phyloP scores from a whole-genome alignment of 2,329 filamentous ascomycete species.

The Niveomyces coronatus region DNA sequence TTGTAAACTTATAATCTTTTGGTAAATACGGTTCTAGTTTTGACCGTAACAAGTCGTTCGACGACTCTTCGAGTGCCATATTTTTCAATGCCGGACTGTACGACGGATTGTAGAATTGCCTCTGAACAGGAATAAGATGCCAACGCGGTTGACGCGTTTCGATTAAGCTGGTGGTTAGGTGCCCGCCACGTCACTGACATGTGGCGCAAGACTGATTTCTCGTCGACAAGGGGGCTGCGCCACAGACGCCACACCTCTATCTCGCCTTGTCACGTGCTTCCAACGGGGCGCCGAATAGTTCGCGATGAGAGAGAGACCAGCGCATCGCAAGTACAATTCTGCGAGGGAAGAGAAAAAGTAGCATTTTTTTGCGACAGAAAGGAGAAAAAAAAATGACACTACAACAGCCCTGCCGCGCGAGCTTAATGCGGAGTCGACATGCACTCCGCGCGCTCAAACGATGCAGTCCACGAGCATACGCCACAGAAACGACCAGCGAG shows the following conservation, averaged over 20 bases:
- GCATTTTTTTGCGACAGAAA: too few relatives aligned
- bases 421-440: slow-evolving; percentile 5
- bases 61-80: neutral
- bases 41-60: slow-evolving; percentile 1
- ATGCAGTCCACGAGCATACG: too few relatives aligned
- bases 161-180: slow-evolving; percentile 5
- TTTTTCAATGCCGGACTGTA: neutral
- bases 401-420: slow-evolving; percentile 8
- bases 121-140: neutral
- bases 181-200: slow-evolving; percentile 1
- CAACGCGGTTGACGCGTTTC: slow-evolving; percentile 6
- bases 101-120: neutral
- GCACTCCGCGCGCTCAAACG: slow-evolving; percentile 6
- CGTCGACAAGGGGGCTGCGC: too few relatives aligned
- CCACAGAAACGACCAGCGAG: slow-evolving; percentile 6
- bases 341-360: too few relatives aligned
- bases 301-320: slow-evolving; percentile 2
- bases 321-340: neutral
- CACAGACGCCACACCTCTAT: slow-evolving; percentile 5
- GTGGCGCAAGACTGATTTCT: slow-evolving; percentile 6
- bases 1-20: slow-evolving; percentile 46
- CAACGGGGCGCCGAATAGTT: too few relatives aligned
- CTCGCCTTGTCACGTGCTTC: slow-evolving; percentile 7
- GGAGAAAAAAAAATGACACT: slow-evolving; percentile 8
- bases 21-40: slow-evolving; percentile 41